Evolutionary conservation across 2,329 filamentous ascomycete species (phyloP), one percentile per base, ranked within the genome.

Genomic region (Diaporthe citri): DNA sequence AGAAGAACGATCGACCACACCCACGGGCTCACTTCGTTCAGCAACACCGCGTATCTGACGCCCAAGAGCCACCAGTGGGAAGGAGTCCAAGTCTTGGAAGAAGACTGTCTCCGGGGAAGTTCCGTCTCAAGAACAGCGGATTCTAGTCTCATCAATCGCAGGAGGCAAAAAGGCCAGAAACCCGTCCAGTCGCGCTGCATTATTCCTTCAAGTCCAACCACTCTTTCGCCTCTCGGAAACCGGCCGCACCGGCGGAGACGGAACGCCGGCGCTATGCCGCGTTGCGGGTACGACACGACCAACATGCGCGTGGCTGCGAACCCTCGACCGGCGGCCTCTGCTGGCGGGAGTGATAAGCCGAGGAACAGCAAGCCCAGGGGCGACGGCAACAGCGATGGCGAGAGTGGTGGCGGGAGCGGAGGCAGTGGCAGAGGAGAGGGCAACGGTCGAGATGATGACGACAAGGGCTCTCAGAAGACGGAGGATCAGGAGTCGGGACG

Each of bases 281-380:
- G 74, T 4, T 71, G 62, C 9, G 74, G 74, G 7, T 76, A 76
- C 22, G 74, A 76, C 59, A 74, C 59, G 22, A 74, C 74, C 28
- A 67, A 72, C 17, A 76, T 76, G 71, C 55, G 25, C 36, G 34
- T 59, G 34, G 66, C 74, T 1, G 12, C 36, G 17, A 62, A 67
- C 25, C 59, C 59, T 8, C 66, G 74, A 22, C 46, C 59, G 8
- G 72, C 72, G 39, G 57, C 17, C 22, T n/a, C 48, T 13, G 46
- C 57, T 20, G n/a, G 6, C n/a, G 31, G n/a, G 8, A 41, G 15
- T n/a, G 39, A 22, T 13, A 7, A 39, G 4, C n/a, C 34, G 28
- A 43, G 12, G 28, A 39, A 36, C 5, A 25, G n/a, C 17, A 67
- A 71, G 66, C 10, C n/a, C 20, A 22, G 15, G 22, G 20, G 20